Evolutionary conservation across 805 yeast genomes (phyloP), one percentile per base, ranked within the genome.

Genomic region (Nakazawaea holstii): DNA sequence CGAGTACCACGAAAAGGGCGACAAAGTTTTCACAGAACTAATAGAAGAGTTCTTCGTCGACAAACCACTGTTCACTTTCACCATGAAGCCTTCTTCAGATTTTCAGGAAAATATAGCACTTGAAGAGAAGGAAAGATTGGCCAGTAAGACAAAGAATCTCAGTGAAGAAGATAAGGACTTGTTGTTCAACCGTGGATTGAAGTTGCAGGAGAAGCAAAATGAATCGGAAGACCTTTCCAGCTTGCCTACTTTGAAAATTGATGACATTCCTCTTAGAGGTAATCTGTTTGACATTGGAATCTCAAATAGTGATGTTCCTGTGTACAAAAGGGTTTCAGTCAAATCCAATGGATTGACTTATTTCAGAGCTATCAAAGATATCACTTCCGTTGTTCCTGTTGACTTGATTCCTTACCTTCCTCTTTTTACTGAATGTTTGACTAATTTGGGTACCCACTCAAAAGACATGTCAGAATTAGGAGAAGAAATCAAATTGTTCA

Each of bases 331-430:
- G 39, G 42, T 59, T 6, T 65, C 69, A 8, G 61, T 66, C 10
- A 67, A 66, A 51, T 81, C 95, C 1, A 88, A 88, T 59, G 97
- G 96, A 0, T 68, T 94, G 40, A 76, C 91, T 0, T 94, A 92
- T 60, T 71, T 84, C 51, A 74, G 84, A 39, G 83, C 87, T n/a
- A 64, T 80, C 33, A 83, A 84, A 51, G 72, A 80, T 37, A 61
- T 92, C 28, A 61, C 68, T 2, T 52, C 66, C 3, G 55, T 61
- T 20, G 59, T 92, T 6, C 92, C 95, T 10, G 53, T 66, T 2
- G 79, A 80, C 6, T 69, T 87, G 41, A 74, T 83, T 46, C 81
- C 84, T 33, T 90, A 77, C 54, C 61, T 94, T 51, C 87, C 96
- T 0, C 62, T 94, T 39, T 94, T 87, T 66, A 70, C 84, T 8